A percentile compares a stretch with the other conserved stretches of the same genome.
phyloP scores from a whole-genome alignment of 768 basidiomycete species.

The Boletus barrowsii region DNA sequence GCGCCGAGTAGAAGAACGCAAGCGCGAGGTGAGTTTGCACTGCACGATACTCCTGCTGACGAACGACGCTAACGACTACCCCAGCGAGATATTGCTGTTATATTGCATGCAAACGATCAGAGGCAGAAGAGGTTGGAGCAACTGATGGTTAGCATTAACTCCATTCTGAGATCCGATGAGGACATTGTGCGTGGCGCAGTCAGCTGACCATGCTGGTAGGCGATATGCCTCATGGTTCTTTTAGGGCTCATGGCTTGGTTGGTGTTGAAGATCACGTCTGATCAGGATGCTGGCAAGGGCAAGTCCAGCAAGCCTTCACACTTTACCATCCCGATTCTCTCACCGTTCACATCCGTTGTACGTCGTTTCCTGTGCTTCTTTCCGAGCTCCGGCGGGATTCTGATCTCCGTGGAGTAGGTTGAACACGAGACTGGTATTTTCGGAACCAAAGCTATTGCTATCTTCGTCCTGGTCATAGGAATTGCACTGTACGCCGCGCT shows the following conservation, averaged over 20 bases:
- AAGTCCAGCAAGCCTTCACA: conserved; percentile 40
- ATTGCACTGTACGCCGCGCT: conserved; percentile 42
- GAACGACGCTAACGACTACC: not conserved
- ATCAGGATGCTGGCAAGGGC: conserved; percentile 6
- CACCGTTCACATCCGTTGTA: conserved; percentile 77
- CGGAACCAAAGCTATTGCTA: conserved; percentile 43
- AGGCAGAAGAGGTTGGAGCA: conserved; percentile 50
- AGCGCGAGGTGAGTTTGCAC: conserved; percentile 41
- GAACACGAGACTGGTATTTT: conserved; percentile 70
- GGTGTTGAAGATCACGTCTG: conserved; percentile 16
- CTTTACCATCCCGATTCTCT: conserved; percentile 76
- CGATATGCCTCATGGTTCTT: conserved; percentile 22
- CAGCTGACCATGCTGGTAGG: conserved; percentile 17
- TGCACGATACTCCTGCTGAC: not conserved
- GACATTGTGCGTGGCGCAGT: not conserved
- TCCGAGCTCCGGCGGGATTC: conserved; percentile 1
- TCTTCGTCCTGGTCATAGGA: conserved; percentile 40
- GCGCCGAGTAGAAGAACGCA: conserved; percentile 40
- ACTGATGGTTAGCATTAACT: conserved; percentile 43
- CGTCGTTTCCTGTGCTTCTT: conserved; percentile 2
- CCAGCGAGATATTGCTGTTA: conserved; percentile 42
- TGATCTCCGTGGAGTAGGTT: conserved; percentile 41
- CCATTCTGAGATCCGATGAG: not conserved
- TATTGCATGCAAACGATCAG: conserved; percentile 43
- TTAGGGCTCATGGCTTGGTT: conserved; percentile 21